A percentile compares a stretch with the other conserved stretches of the same genome.
Evolutionary conservation across 805 yeast species (phyloP).

Genomic region (Starmerella vaccinii): DNA sequence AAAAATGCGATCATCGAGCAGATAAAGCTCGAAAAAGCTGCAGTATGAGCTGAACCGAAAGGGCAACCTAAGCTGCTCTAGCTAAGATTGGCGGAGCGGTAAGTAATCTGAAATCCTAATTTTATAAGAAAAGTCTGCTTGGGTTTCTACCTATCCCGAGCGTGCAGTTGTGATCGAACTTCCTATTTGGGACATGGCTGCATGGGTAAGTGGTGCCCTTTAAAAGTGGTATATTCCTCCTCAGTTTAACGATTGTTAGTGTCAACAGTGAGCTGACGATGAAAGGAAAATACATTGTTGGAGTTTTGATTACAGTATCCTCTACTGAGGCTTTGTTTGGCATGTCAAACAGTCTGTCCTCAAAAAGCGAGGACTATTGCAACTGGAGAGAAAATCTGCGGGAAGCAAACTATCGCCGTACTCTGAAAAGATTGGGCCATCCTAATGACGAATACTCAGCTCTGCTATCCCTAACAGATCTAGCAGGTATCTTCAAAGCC

Average conservation of each 20-base stretch:
- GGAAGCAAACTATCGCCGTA: not conserved
- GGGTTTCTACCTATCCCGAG: too few species aligned
- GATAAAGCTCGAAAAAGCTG: not conserved
- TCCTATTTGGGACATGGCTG: not conserved
- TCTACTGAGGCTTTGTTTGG: not conserved
- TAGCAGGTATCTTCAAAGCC: not conserved
- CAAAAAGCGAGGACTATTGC: not conserved
- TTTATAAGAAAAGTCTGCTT: too few species aligned
- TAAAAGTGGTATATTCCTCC: too few species aligned
- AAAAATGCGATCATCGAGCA: slow-evolving; percentile 10
- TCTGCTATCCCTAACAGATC: not conserved
- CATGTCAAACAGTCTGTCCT: not conserved
- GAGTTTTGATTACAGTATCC: not conserved
- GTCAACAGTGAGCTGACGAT: not conserved
- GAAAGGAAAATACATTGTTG: not conserved
- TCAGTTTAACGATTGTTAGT: too few species aligned
- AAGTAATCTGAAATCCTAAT: too few species aligned
- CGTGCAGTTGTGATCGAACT: not conserved
- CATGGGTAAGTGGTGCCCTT: not conserved
- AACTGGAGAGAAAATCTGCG: not conserved
- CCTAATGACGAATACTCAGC: not conserved
- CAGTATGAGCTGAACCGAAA: too few species aligned
- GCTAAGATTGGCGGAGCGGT: too few species aligned
- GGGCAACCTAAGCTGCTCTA: too few species aligned
- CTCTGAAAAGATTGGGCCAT: not conserved